Conservation (phyloP, 345 rosid genomes). For the Linum lewisii region DNA sequence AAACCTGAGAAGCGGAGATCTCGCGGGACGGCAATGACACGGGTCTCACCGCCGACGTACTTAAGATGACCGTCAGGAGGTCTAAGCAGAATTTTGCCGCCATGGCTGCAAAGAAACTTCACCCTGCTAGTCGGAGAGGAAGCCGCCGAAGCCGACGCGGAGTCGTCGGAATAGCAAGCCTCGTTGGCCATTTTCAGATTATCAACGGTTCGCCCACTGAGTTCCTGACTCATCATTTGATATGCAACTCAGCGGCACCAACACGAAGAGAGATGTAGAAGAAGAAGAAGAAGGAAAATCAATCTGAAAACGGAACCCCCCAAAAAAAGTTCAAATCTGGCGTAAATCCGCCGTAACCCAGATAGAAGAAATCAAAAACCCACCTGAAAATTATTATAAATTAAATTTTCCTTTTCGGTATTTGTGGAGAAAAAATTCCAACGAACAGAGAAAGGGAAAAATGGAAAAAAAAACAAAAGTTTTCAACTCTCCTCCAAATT, state of each 20-base stretch:
- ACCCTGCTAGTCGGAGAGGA: slow-evolving; percentile 36
- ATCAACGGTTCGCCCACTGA: not conserved
- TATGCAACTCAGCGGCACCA: not conserved
- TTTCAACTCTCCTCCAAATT: not conserved
- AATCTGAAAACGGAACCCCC: too few species aligned
- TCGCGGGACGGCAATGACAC: slow-evolving; percentile 54
- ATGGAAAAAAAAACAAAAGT: too few species aligned
- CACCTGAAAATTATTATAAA: not conserved
- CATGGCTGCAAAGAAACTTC: slow-evolving; percentile 78
- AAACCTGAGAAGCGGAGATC: slow-evolving; percentile 54
- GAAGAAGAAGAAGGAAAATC: too few species aligned
- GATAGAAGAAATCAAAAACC: not conserved
- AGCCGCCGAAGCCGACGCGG: slow-evolving; percentile 9
- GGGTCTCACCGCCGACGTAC: slow-evolving; percentile 90
- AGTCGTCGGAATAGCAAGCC: slow-evolving; percentile 2
- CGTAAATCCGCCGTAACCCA: not conserved
- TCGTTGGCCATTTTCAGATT: not conserved
- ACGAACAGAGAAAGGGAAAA: too few species aligned
- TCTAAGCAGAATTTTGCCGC: slow-evolving; percentile 78
- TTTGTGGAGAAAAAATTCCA: too few species aligned
- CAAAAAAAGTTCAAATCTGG: too few species aligned
- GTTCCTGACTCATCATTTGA: not conserved
- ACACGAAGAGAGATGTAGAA: not conserved
- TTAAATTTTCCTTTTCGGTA: too few species aligned
- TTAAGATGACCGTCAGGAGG: slow-evolving; percentile 59